Percentiles rank a stretch among this genome's conserved stretches.
Conservation (phyloP, 495 filamentous ascomycete genomes). For the Stereocaulon alpinum region DNA sequence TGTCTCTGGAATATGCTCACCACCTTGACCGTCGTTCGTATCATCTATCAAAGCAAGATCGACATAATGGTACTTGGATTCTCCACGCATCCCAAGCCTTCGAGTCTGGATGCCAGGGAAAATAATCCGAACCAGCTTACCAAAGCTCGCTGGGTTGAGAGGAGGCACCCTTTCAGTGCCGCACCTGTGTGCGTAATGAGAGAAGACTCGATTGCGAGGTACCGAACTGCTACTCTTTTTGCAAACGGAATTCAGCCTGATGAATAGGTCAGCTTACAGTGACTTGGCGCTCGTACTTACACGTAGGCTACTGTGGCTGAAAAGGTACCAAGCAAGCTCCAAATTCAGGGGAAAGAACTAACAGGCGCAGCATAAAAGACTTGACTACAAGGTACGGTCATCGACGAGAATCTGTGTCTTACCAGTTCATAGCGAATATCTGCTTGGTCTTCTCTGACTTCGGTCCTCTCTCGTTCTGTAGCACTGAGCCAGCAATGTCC, state of each 20-base stretch:
- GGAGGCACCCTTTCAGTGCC: constrained; percentile 86
- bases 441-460: constrained; percentile 92
- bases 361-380: neutral
- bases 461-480: constrained; percentile 62
- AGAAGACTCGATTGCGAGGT: constrained; percentile 83
- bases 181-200: constrained; percentile 82
- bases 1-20: constrained; percentile 3
- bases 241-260: constrained; percentile 76
- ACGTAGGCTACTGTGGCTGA: neutral
- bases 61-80: constrained; percentile 98
- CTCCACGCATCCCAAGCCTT: constrained; percentile 81
- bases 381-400: too few species aligned
- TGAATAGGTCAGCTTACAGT: constrained; percentile 21
- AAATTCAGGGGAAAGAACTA: neutral
- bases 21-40: constrained; percentile 1
- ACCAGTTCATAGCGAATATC: constrained; percentile 98
- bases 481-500: constrained; percentile 73
- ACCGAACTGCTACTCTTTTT: constrained; percentile 73
- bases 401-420: constrained; percentile 23
- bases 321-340: neutral
- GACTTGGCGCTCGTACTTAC: constrained; percentile 5
- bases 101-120: constrained; percentile 91
- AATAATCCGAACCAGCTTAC: constrained; percentile 90
- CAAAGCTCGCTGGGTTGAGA: constrained; percentile 92
- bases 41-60: constrained; percentile 67